Evolutionary conservation across 208 protist genomes (phyloP), one percentile per base, ranked within the genome.

Genomic region (Blastocrithidia nonstop): DNA sequence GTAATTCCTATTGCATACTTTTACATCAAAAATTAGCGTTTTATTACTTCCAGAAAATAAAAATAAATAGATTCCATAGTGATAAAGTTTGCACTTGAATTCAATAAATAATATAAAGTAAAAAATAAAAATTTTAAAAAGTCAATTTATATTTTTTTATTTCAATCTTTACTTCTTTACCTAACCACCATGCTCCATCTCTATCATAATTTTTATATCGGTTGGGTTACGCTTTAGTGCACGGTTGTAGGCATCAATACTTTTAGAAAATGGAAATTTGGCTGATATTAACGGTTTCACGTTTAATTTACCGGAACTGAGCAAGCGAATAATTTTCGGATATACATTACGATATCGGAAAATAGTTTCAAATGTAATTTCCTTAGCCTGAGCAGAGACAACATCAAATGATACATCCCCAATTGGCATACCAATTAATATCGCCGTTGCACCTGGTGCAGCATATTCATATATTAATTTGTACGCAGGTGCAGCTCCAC

Each of bases 251-350:
- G 66, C 66, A 38, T 68, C 51, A 17, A 62, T 36, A 29, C 54
- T 54, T 44, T 69, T 50, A 43, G 60, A 52, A 31, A 74, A 64
- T 9, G 50, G 40, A 28, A 50, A 69, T 50, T 57, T 74, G 27
- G 57, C 66, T 31, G 44, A 66, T 52, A 74, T 66, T 28, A 74
- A 57, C 47, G 66, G 66, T 57, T 66, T 74, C 48, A 74, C 56
- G 49, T 74, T 55, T 24, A 74, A 35, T 32, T 48, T 58, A n/a
- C 66, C 66, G 8, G 66, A 69, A 47, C 57, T 61, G 33, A 71
- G 36, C 5, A 65, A 37, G 36, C 56, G 57, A 29, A 71, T 71
- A 28, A 53, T 50, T 40, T 54, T 57, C 17, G 57, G 56, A 53
- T 65, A 71, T 49, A 65, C 48, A 58, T 65, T 65, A 33, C 57